Base-by-base conservation (phyloP, 2,329 filamentous ascomycete species). In the Diaporthe caulivora region DNA sequence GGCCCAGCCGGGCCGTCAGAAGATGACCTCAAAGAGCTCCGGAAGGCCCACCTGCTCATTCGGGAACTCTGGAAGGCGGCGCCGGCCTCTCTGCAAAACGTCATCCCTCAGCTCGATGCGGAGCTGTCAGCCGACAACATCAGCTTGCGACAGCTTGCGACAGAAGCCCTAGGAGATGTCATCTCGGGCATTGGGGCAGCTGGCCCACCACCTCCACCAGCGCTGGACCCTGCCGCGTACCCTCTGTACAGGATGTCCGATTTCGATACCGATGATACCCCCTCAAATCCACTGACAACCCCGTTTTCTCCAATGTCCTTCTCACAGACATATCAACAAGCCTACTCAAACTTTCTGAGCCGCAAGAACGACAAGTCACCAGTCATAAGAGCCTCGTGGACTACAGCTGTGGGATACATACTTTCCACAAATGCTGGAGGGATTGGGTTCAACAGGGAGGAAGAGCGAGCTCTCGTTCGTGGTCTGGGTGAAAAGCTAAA, bases 101-200 rank as follows among this genome's bases (percentile, higher is more conserved):
- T 99, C 17, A 92, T 99, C 69, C 95, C 95, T 5, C 95, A 98
- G 82, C 87, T 99, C 51, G 96, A 98, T 80, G 94, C 95, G 44
- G 97, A 99, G 84, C 86, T 99, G 69, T 93, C 93, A 4, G 95
- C 95, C 0, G 97, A 99, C 80, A 97, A 97, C 74, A 88, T 95
- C 3, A 92, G 97, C 77, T 86, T 99, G 71, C 93, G 97, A 70
- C 89, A 94, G 74, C 88, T 99, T 72, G 96, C 96, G 2, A 97
- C 96, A 0, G 95, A 98, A 82, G 98, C 97, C 0, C 90, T 99
- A 51, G 97, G 97, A 70, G 96, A 98, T 80, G 95, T 99, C 87
- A 93, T 97, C 34, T 93, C 96, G 53, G 96, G 96, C 8, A 97
- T 98, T 80, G 96, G 96, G 65, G 94, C 96, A 75, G 95, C 95